Base-by-base conservation (phyloP, 768 basidiomycete species). In the Kwoniella shandongensis region DNA sequence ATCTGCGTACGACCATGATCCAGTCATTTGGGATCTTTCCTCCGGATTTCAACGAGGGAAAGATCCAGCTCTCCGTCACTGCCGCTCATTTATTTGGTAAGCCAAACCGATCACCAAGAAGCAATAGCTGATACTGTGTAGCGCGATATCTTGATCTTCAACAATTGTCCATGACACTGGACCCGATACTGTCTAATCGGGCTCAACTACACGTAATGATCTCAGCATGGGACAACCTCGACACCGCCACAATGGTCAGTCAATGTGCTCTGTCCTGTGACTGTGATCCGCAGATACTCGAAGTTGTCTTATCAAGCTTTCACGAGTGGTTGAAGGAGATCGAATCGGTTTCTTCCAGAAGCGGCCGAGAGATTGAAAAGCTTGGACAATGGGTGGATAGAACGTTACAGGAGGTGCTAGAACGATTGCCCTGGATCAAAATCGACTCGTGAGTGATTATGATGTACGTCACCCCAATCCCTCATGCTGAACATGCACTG, bases 211-310 rank as follows among this genome's bases (percentile, higher is more conserved):
- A 41, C 13, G 44, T 42, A 5, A 66, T 72, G 65, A 35, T 59
- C 10, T 4, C 8, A 4, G 68, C 70, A 2, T 72, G 70, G 70
- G 65, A 60, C 13, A 30, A 5, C 4, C 51, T 68, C 7, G 59
- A 72, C 49, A 47, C 51, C 18, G 40, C 27, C 10, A 47, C 29
- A 13, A 49, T 72, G 12, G 35, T 49, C n/a, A 61, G 65, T 25
- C 64, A 68, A 35, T 62, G 61, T 29, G 53, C 63, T 18, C 40
- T 69, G 15, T 59, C 61, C 5, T 60, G 54, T 18, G 51, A 54
- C 46, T 53, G 60, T 59, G 57, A 65, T 32, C 69, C 91, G 88
- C 89, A 90, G 85, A 88, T 91, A 64, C 80, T 94, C 48, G 89
- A 93, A 74, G 83, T 85, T 53, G 80, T 96, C 0, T 30, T 68